These are phyloP conservation scores for Penicillium ochrochloron DNA, from an alignment of 495 filamentous ascomycete species.

Conservation along the genomic window DNA sequence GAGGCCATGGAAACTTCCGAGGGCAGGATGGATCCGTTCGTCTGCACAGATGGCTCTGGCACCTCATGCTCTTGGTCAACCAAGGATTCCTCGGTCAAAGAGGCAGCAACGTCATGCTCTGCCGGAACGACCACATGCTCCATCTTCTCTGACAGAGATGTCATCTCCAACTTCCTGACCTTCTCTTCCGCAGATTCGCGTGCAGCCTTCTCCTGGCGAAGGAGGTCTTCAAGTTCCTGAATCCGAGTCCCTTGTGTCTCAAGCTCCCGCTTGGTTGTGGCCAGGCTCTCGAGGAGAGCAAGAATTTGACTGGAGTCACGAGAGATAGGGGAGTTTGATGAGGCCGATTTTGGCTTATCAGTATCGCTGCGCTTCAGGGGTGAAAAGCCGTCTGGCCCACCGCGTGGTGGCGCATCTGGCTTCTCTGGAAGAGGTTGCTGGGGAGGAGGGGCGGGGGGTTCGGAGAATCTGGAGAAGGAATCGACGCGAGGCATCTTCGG, in stretches of 20 bases:
- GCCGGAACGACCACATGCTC: slow-evolving; percentile 28
- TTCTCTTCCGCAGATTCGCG: slow-evolving; percentile 83
- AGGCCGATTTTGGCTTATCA: slow-evolving; percentile 65
- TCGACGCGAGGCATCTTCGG: slow-evolving; percentile 63
- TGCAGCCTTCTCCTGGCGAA: slow-evolving; percentile 79
- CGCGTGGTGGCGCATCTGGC: slow-evolving; percentile 67
- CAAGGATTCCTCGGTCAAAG: slow-evolving; percentile 22
- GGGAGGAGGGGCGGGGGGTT: slow-evolving; percentile 88
- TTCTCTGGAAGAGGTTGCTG: slow-evolving; percentile 91
- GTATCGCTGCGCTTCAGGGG: slow-evolving; percentile 74
- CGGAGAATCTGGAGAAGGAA: slow-evolving; percentile 70
- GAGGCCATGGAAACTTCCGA: slow-evolving; percentile 33
- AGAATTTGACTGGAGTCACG: slow-evolving; percentile 75
- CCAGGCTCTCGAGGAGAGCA: slow-evolving; percentile 79
- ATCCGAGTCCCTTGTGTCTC: slow-evolving; percentile 77
- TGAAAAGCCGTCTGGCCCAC: slow-evolving; percentile 48
- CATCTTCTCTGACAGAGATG: slow-evolving; percentile 14
- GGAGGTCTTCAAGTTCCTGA: slow-evolving; percentile 77
- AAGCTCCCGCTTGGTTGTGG: slow-evolving; percentile 76
- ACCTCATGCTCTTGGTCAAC: slow-evolving; percentile 19
- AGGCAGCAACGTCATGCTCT: slow-evolving; percentile 41
- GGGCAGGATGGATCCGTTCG: slow-evolving; percentile 22
- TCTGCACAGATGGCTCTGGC: slow-evolving; percentile 17
- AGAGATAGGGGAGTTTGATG: slow-evolving; percentile 64
- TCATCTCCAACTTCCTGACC: slow-evolving; percentile 69